phyloP scores from a whole-genome alignment of 2,329 filamentous ascomycete species.

The Fusarium hostae region DNA sequence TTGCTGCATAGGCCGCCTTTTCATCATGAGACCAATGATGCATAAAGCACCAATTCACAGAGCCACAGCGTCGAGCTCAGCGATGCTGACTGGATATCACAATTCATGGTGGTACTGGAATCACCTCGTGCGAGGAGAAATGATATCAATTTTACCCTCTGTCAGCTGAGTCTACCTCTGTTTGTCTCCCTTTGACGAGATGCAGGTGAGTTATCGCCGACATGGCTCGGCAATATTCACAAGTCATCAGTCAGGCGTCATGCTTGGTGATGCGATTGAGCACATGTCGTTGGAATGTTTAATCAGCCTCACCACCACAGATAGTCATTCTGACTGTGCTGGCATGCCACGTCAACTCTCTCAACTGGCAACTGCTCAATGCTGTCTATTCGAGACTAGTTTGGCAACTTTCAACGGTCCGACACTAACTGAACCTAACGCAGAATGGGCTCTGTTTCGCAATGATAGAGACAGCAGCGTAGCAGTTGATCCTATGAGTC shows the following conservation, averaged over 20 bases:
- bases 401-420: conserved; percentile 15
- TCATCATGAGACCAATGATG: conserved; percentile 20
- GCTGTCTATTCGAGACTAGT: conserved; percentile 14
- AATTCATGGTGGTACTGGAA: conserved; percentile 1
- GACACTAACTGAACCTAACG: conserved; percentile 12
- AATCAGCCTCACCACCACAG: conserved; percentile 18
- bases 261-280: conserved; percentile 31
- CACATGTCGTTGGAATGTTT: conserved; percentile 20
- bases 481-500: conserved; percentile 6
- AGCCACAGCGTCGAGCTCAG: conserved; percentile 9
- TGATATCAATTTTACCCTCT: conserved; percentile 10
- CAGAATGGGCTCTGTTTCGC: conserved; percentile 27
- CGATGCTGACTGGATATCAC: conserved; percentile 18
- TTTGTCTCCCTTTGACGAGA: conserved; percentile 8
- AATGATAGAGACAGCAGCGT: conserved; percentile 9
- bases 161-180: conserved; percentile 32
- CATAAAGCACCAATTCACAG: conserved; percentile 3
- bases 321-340: conserved; percentile 27
- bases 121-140: conserved; percentile 21
- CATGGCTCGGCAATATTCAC: conserved; percentile 21
- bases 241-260: conserved; percentile 11
- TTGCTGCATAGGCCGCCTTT: conserved; percentile 3
- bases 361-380: conserved; percentile 32
- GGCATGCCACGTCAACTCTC: conserved; percentile 41
- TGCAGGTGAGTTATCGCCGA: conserved; percentile 39